Evolutionary conservation across 495 filamentous ascomycete genomes (phyloP).

Genomic region (Penicillium goetzii): DNA sequence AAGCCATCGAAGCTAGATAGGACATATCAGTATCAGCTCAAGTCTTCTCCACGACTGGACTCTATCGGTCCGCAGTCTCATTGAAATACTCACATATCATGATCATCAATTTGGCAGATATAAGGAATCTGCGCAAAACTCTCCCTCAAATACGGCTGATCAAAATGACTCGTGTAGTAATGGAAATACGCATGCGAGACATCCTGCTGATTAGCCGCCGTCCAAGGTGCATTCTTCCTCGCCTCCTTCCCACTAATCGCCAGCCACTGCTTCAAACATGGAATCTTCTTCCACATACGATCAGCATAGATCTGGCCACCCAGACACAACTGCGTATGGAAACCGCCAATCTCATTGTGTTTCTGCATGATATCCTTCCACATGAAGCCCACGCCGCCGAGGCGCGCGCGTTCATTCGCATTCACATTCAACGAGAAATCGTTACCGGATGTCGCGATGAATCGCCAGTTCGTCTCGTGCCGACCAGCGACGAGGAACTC

Average conservation of each 20-base stretch:
- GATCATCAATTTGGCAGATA: slow-evolving; percentile 89
- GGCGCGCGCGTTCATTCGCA: slow-evolving; percentile 76
- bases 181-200: slow-evolving; percentile 96
- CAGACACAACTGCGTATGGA: slow-evolving; percentile 88
- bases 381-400: slow-evolving; percentile 92
- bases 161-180: slow-evolving; percentile 97
- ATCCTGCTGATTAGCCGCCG: slow-evolving; percentile 90
- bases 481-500: slow-evolving; percentile 97
- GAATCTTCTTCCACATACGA: slow-evolving; percentile 93
- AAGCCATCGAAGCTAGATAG: slow-evolving; percentile 87
- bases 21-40: slow-evolving; percentile 21
- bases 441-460: slow-evolving; percentile 92
- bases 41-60: too few species aligned
- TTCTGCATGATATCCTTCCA: slow-evolving; percentile 99
- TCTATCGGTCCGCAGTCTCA: too few species aligned
- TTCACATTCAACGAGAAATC: slow-evolving; percentile 89
- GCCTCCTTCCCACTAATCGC: slow-evolving; percentile 88
- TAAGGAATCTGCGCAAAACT: slow-evolving; percentile 98
- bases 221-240: slow-evolving; percentile 87
- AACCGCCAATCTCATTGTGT: slow-evolving; percentile 92
- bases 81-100: slow-evolving; percentile 94
- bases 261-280: slow-evolving; percentile 91
- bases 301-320: slow-evolving; percentile 97
- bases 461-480: slow-evolving; percentile 91
- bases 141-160: slow-evolving; percentile 90